Percentiles rank a stretch among this genome's conserved stretches.
Evolutionary conservation across 2,329 filamentous ascomycete species (phyloP).

Genomic region (Alternaria solani): DNA sequence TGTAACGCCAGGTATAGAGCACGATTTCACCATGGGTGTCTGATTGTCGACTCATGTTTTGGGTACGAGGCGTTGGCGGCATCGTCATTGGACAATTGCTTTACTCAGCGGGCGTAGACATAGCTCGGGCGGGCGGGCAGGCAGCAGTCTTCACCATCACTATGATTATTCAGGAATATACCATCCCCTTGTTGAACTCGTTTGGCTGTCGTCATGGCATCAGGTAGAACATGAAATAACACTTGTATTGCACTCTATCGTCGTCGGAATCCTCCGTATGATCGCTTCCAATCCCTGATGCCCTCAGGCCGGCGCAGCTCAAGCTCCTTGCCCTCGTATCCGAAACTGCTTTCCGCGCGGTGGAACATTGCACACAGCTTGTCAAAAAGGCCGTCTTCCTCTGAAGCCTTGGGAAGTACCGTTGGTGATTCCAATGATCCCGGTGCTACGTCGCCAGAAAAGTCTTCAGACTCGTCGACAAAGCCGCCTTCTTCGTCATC

Average conservation of each 20-base stretch:
- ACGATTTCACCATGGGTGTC: slow-evolving; percentile 96
- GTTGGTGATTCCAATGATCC: slow-evolving; percentile 45
- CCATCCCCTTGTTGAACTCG: neutral
- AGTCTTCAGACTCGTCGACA: slow-evolving; percentile 32
- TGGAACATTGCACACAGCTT: slow-evolving; percentile 37
- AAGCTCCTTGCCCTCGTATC: slow-evolving; percentile 47
- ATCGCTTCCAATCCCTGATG: slow-evolving; percentile 41
- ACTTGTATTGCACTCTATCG: neutral
- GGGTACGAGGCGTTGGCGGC: slow-evolving; percentile 9
- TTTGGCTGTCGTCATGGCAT: neutral
- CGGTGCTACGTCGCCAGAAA: slow-evolving; percentile 48
- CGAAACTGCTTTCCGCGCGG: slow-evolving; percentile 33
- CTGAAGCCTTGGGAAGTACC: slow-evolving; percentile 39
- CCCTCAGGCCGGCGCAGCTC: slow-evolving; percentile 44
- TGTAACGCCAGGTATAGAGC: slow-evolving; percentile 95
- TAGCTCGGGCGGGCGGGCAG: neutral
- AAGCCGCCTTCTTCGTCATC: slow-evolving; percentile 20
- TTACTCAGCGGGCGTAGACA: slow-evolving; percentile 10
- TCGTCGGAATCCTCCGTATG: slow-evolving; percentile 26
- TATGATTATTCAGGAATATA: neutral
- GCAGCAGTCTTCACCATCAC: slow-evolving; percentile 4
- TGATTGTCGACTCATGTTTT: slow-evolving; percentile 53
- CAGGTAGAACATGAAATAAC: neutral
- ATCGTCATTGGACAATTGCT: slow-evolving; percentile 9
- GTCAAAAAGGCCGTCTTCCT: slow-evolving; percentile 23